Base-by-base conservation (phyloP, 2,329 filamentous ascomycete species). In the Claviceps pazoutovae region DNA sequence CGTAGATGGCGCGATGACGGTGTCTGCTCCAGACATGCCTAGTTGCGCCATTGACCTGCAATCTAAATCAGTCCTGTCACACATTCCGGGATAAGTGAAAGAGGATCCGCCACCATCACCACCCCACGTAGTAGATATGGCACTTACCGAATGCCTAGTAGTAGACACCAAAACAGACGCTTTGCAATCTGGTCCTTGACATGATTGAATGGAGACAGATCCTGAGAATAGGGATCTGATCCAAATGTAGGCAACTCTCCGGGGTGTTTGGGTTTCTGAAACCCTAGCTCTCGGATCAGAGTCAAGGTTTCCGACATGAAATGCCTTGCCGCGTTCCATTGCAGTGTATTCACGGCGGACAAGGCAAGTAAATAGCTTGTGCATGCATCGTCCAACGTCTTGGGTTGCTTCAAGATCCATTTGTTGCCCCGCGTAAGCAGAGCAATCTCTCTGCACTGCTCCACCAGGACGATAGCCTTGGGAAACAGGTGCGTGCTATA, bases 141-240 rank as follows among this genome's bases (percentile, higher is more conserved):
- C 16, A 42, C 53, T 17, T 68, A 83, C 77, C 83, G 76, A 54
- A 87, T 78, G 37, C 83, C 83, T 5, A 89, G 79, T 55, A 93
- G 81, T 58, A 89, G 75, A 21, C 86, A 83, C 83, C 89, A 95
- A 64, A 94, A 95, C 42, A 95, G 82, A 56, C 85, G 79, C 63
- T 86, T 84, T 46, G 84, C 80, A 46, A 86, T 77, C 65, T 89
- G 83, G 60, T 83, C 80, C 60, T 83, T 82, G 49, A 89, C 77
- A 48, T 84, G 82, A 58, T 87, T 83, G 54, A 85, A 79, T 0
- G 74, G 69, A 44, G 71, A 67, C 5, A 67, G 66, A 8, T 72
- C 68, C 1, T 63, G 62, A 5, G 66, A 68, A 52, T 61, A 67
- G 5, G 62, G 57, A 52, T 71, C 68, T 41, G 65, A 65, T 17